Base-by-base conservation (phyloP, 352 stramenopile genomes). In the Pythium periplocum region DNA sequence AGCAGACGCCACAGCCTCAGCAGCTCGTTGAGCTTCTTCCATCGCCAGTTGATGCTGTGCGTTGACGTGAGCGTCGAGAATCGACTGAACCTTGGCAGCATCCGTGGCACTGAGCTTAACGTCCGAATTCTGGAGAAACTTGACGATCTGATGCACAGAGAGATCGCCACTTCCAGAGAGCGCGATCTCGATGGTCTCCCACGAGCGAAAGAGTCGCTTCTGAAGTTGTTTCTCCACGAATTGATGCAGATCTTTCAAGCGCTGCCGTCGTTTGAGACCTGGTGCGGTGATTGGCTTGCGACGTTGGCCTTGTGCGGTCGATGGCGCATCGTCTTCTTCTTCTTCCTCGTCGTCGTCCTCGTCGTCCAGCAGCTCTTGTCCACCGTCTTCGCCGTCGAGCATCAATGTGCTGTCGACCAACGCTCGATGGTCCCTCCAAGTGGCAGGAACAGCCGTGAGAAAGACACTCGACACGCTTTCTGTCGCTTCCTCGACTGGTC, bases 171-270 rank as follows among this genome's bases (percentile, higher is more conserved):
- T 86, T 1, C 75, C 75, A 0, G 71, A 62, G 52, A 90, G 82
- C 32, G 79, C 75, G 48, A 85, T 75, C 57, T 90, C 75, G 50
- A 90, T 88, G 2, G 73, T 82, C 41, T 86, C 79, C 79, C 77
- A 88, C 35, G 73, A 84, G 31, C 69, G 74, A 36, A 73, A 73
- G 30, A 90, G 61, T n/a, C 79, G 69, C 48, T 86, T 87, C 54
- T 87, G 75, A 0, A 90, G 57, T 44, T 87, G 77, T 2, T 69
- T 78, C 34, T 80, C 68, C 10, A 88, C 75, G 57, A 85, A 90
- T 1, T 64, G 57, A 34, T 87, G 77, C 17, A 90, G 59, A 9
- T 90, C 71, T 53, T 83, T 76, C 47, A 90, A 51, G 6, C 79
- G 59, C 39, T 75, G 60, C 0, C 79, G 69, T 35, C 79, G 66